Conservation (phyloP, 192 early-diverging fungal genomes). For the Umbelopsis vinacea region DNA sequence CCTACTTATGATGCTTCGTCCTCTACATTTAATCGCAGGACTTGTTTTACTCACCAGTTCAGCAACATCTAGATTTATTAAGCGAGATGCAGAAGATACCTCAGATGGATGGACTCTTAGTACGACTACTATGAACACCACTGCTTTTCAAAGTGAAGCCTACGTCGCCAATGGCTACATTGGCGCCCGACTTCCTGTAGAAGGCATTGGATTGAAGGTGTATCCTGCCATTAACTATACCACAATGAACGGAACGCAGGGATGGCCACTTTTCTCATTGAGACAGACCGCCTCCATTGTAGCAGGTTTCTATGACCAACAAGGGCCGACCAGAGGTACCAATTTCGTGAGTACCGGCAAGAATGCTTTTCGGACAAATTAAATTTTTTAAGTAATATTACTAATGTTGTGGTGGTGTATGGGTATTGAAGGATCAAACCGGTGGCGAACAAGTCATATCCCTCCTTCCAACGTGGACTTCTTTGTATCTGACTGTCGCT, state of each 20-base stretch:
- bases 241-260: conserved; percentile 33
- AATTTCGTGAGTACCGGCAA: conserved; percentile 36
- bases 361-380: not conserved
- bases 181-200: conserved; percentile 38
- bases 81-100: not conserved
- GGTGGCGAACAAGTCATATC: conserved; percentile 45
- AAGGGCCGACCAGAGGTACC: conserved; percentile 33
- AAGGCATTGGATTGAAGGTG: conserved; percentile 37
- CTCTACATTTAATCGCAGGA: not conserved
- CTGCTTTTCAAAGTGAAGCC: conserved; percentile 33
- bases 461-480: conserved; percentile 39
- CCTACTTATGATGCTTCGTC: not conserved
- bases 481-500: conserved; percentile 32
- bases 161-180: conserved; percentile 46
- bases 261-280: conserved; percentile 39
- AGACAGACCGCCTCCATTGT: conserved; percentile 44
- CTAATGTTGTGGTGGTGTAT: not conserved
- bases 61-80: conserved; percentile 5
- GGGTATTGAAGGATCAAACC: conserved; percentile 29
- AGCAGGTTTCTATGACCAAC: conserved; percentile 39
- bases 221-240: conserved; percentile 34
- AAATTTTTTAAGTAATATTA: no score
- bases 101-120: conserved; percentile 32
- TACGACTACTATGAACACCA: conserved; percentile 33
- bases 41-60: conserved; percentile 1